Evolutionary conservation across 2,329 filamentous ascomycete species (phyloP).

Genomic region (Cylindrodendrum hubeiense): DNA sequence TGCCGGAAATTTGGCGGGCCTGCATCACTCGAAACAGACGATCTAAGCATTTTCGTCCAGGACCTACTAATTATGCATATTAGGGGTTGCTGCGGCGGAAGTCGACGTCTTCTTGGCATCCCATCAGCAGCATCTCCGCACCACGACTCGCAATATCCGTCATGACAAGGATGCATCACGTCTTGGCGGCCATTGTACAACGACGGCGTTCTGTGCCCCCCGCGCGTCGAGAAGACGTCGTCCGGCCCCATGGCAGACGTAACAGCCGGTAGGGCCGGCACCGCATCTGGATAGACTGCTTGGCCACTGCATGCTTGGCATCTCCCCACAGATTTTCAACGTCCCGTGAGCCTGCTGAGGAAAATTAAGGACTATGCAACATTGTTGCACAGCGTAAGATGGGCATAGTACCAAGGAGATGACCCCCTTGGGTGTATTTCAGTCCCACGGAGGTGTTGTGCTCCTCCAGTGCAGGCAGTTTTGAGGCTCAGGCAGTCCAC

Average conservation of each 20-base stretch:
- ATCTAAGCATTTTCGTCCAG: background rate
- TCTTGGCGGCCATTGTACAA: background rate
- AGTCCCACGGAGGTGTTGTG: background rate
- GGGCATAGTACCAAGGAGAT: background rate
- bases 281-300: background rate
- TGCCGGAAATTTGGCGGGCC: background rate
- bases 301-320: background rate
- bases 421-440: background rate
- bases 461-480: background rate
- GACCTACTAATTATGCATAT: background rate
- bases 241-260: background rate
- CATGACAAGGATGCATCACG: background rate
- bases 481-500: background rate
- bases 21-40: background rate
- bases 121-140: background rate
- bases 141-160: background rate
- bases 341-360: background rate
- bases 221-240: background rate
- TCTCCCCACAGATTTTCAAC: background rate
- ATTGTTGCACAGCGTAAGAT: background rate
- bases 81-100: background rate
- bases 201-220: no score
- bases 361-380: constrained; percentile 9
- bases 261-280: no score
- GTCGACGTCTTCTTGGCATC: background rate